Evolutionary conservation across 192 early-diverging fungal genomes (phyloP).

Genomic region (Pecoramyces ruminantium): DNA sequence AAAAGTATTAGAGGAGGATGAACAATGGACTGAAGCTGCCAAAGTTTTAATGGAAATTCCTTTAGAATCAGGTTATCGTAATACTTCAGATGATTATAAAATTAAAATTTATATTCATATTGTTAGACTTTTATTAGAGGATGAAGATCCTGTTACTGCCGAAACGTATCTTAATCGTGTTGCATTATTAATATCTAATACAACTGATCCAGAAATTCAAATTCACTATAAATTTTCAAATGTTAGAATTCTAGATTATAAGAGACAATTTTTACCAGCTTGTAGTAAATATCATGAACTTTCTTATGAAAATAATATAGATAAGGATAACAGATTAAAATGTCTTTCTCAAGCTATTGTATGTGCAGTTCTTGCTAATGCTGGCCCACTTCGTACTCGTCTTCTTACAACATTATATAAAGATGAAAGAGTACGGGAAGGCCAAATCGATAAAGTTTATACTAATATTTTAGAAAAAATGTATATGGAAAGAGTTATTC

Average conservation of each 20-base stretch:
- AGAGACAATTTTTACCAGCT: conserved; percentile 69
- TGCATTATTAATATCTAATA: conserved; percentile 35
- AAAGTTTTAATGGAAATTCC: conserved; percentile 71
- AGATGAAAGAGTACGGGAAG: conserved; percentile 73
- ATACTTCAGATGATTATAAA: conserved; percentile 41
- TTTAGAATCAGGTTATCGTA: conserved; percentile 75
- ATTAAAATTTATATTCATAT: conserved; percentile 69
- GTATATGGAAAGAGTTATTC: conserved; percentile 76
- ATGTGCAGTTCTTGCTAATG: conserved; percentile 77
- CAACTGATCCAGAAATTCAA: conserved; percentile 9
- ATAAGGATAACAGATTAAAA: conserved; percentile 34
- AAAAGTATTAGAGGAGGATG: conserved; percentile 45
- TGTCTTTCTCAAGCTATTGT: conserved; percentile 49
- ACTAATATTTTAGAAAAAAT: conserved; percentile 76
- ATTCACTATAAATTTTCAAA: conserved; percentile 65
- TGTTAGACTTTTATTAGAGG: conserved; percentile 67
- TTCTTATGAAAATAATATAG: conserved; percentile 47
- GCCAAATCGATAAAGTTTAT: conserved; percentile 19
- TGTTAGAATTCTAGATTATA: conserved; percentile 68
- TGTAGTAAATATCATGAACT: conserved; percentile 70
- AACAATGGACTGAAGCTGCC: conserved; percentile 74
- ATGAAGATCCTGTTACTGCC: conserved; percentile 63
- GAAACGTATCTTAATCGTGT: conserved; percentile 74
- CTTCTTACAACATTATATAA: conserved; percentile 78
- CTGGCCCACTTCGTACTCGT: conserved; percentile 75